Evolutionary conservation across 306 rosid species (phyloP).

Genomic region (Lathyrus tuberosus): DNA sequence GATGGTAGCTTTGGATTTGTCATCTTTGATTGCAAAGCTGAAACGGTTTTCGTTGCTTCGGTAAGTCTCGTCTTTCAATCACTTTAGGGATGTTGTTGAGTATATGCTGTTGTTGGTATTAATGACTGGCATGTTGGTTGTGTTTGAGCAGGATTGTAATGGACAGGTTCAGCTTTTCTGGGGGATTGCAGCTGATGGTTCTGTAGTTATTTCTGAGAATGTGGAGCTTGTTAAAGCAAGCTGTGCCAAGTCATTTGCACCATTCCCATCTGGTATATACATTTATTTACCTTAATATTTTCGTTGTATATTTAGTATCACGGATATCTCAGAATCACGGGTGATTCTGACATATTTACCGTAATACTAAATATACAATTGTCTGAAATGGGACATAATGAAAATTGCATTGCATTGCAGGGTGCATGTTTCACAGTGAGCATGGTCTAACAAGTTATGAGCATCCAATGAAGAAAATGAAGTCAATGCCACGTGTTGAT

Average conservation of each 20-base stretch:
- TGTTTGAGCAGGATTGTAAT: slow-evolving; percentile 64
- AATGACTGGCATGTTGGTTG: neutral
- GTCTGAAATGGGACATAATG: no score
- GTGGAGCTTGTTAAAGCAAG: slow-evolving; percentile 69
- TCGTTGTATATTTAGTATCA: neutral
- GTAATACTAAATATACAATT: no score
- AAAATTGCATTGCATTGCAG: slow-evolving; percentile 42
- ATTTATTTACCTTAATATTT: slow-evolving; percentile 8
- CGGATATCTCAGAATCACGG: no score
- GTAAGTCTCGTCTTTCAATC: slow-evolving; percentile 43
- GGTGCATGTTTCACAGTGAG: slow-evolving; percentile 89
- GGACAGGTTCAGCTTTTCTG: slow-evolving; percentile 67
- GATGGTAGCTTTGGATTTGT: slow-evolving; percentile 88
- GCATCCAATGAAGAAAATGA: slow-evolving; percentile 82
- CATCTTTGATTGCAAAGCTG: slow-evolving; percentile 60
- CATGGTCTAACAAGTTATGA: slow-evolving; percentile 84
- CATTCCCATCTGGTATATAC: slow-evolving; percentile 78
- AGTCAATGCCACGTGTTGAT: slow-evolving; percentile 85
- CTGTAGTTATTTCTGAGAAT: slow-evolving; percentile 73
- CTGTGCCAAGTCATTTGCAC: slow-evolving; percentile 92
- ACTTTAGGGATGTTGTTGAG: neutral
- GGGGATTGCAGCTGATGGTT: slow-evolving; percentile 89
- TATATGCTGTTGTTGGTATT: neutral
- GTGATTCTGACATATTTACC: no score
- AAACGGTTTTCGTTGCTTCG: slow-evolving; percentile 74